Evolutionary conservation across 2,329 filamentous ascomycete genomes (phyloP).

Genomic region (Aspergillus puulaauensis): DNA sequence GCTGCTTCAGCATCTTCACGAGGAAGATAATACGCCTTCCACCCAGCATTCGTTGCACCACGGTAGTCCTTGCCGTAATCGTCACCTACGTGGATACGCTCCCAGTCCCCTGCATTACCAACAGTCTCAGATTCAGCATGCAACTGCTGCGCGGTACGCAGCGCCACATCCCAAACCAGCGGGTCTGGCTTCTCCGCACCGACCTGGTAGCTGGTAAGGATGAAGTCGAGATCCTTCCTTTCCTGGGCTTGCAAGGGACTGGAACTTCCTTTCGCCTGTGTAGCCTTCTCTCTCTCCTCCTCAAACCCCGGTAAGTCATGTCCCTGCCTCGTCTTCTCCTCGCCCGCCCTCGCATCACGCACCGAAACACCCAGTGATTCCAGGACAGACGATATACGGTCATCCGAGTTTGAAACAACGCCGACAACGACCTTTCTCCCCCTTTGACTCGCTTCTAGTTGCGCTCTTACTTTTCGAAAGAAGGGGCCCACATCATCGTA

Average conservation of each 20-base stretch:
- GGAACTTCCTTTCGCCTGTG: not conserved
- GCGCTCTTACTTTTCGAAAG: conserved; percentile 30
- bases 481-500: conserved; percentile 42
- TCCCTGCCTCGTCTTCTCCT: conserved; percentile 33
- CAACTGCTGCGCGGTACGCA: conserved; percentile 26
- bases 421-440: conserved; percentile 34
- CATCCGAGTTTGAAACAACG: conserved; percentile 49
- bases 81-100: conserved; percentile 46
- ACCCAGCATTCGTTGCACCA: conserved; percentile 39
- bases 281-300: conserved; percentile 6
- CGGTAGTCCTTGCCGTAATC: conserved; percentile 43
- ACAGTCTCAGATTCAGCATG: conserved; percentile 5
- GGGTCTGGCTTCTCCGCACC: conserved; percentile 45
- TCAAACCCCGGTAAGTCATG: conserved; percentile 24
- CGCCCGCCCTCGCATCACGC: conserved; percentile 32
- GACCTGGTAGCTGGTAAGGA: conserved; percentile 49
- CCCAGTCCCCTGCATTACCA: conserved; percentile 19
- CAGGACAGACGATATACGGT: conserved; percentile 41
- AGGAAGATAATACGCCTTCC: conserved; percentile 36
- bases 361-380: conserved; percentile 40
- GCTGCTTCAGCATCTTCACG: conserved; percentile 17
- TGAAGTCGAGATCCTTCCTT: conserved; percentile 41
- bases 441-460: not conserved
- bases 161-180: conserved; percentile 41
- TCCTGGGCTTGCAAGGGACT: not conserved